These are phyloP conservation scores for Hypomyces rosellus DNA, from an alignment of 2,329 filamentous ascomycete genomes.

Conservation along the genomic window DNA sequence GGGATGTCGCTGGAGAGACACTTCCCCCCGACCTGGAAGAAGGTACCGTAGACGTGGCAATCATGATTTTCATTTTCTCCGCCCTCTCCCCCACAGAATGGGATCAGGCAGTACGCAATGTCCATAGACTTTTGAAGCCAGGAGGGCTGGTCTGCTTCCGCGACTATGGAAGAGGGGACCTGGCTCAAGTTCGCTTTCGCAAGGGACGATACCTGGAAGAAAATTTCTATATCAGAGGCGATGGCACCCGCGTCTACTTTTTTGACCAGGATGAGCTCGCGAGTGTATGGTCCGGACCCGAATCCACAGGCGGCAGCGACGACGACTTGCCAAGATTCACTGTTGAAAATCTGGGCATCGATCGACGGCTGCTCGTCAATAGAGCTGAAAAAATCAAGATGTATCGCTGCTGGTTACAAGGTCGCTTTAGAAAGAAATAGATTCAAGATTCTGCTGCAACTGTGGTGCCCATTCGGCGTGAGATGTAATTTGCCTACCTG, in stretches of 20 bases:
- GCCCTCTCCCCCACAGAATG: constrained; percentile 82
- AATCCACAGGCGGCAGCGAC: constrained; percentile 17
- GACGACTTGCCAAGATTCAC: constrained; percentile 48
- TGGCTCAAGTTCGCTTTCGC: constrained; percentile 95
- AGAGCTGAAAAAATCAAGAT: constrained; percentile 88
- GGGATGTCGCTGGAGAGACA: constrained; percentile 72
- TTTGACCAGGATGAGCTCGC: constrained; percentile 82
- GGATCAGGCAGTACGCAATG: constrained; percentile 73
- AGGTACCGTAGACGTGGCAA: constrained; percentile 80
- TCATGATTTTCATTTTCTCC: constrained; percentile 97
- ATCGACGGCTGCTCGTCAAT: constrained; percentile 87
- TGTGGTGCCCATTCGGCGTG: not conserved
- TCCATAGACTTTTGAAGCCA: constrained; percentile 77
- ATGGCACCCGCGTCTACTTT: constrained; percentile 95
- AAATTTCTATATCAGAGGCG: constrained; percentile 94
- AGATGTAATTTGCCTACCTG: too few relatives aligned
- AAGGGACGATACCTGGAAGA: constrained; percentile 91
- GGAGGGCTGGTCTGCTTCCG: constrained; percentile 92
- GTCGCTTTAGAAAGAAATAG: constrained; percentile 66
- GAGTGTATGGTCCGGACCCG: constrained; percentile 62
- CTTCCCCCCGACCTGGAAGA: constrained; percentile 72
- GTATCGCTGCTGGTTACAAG: constrained; percentile 96
- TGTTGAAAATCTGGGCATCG: constrained; percentile 71
- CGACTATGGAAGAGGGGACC: constrained; percentile 91
- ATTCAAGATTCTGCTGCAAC: constrained; percentile 9